A percentile compares a stretch with the other conserved stretches of the same genome.
Conservation (phyloP, 1,284 basidiomycete species). For the Meira miltonrushii region DNA sequence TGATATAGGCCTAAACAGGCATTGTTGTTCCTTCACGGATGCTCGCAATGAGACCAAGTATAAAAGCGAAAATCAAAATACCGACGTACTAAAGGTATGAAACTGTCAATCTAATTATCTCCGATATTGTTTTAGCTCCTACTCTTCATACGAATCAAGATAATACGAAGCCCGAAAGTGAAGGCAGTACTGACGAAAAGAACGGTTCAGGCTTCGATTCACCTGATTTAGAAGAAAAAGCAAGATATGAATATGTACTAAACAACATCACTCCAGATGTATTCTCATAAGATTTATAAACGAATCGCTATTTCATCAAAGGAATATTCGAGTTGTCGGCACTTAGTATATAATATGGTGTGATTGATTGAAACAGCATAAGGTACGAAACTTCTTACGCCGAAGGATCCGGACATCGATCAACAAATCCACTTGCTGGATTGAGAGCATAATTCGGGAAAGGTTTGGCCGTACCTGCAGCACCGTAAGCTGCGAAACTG, state of each 20-base stretch:
- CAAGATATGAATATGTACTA: neutral
- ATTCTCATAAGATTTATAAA: too few species aligned
- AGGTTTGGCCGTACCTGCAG: slow-evolving; percentile 55
- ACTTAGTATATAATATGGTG: too few species aligned
- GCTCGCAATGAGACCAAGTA: slow-evolving; percentile 19
- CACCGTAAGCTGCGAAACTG: slow-evolving; percentile 66
- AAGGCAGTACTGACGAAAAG: too few species aligned
- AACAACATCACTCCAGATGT: too few species aligned
- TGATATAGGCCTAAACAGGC: slow-evolving; percentile 28
- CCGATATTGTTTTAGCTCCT: too few species aligned
- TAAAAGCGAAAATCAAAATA: slow-evolving; percentile 25
- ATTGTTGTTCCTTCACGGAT: slow-evolving; percentile 31
- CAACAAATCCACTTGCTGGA: slow-evolving; percentile 6
- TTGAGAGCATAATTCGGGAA: slow-evolving; percentile 29
- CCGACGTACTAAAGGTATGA: neutral
- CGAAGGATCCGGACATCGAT: neutral
- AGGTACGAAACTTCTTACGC: neutral
- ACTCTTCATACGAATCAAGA: too few species aligned
- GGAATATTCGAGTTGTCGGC: too few species aligned
- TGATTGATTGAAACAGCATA: too few species aligned
- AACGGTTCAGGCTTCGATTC: too few species aligned
- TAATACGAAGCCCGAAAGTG: too few species aligned
- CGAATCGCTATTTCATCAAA: too few species aligned
- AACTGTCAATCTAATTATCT: neutral
- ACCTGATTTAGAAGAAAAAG: too few species aligned